These are phyloP conservation scores for Lotus japonicus DNA, from an alignment of 306 rosid genomes.

Conservation along the genomic window DNA sequence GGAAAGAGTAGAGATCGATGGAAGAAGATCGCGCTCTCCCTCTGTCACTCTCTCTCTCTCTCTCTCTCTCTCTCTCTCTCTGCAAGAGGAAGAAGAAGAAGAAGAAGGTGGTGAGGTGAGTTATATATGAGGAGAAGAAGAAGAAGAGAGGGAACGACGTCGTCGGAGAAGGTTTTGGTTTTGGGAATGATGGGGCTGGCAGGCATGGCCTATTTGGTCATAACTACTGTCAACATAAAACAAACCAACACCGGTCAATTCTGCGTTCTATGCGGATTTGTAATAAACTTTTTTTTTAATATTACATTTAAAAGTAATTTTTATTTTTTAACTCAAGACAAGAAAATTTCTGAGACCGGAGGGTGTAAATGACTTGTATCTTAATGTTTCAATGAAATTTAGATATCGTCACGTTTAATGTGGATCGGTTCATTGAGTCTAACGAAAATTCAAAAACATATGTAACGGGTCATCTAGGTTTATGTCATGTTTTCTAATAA, in stretches of 20 bases:
- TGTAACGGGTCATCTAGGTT: too few relatives aligned
- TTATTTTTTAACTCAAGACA: too few relatives aligned
- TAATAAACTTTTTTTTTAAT: too few relatives aligned
- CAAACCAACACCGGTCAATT: slow-evolving; percentile 21
- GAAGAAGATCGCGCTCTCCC: slow-evolving; percentile 1
- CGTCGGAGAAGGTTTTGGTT: background rate
- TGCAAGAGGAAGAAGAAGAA: background rate
- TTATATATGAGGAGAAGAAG: background rate
- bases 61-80: slow-evolving; percentile 3
- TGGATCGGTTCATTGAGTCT: too few relatives aligned
- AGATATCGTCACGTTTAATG: too few relatives aligned
- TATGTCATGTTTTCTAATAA: too few relatives aligned
- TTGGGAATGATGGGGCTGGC: background rate
- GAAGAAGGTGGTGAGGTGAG: background rate
- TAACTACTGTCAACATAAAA: background rate
- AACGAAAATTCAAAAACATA: too few relatives aligned
- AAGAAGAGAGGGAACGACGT: slow-evolving; percentile 16
- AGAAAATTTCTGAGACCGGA: too few relatives aligned
- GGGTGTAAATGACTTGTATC: too few relatives aligned
- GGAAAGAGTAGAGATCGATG: slow-evolving; percentile 20
- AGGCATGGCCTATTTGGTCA: background rate
- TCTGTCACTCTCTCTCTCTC: slow-evolving; percentile 3
- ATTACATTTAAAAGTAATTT: too few relatives aligned
- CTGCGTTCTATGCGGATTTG: slow-evolving; percentile 20
- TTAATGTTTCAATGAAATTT: too few relatives aligned